A percentile compares a stretch with the other conserved stretches of the same genome.
These are phyloP conservation scores for Clavulina sp. DNA, from an alignment of 768 basidiomycete species.

Conservation along the genomic window DNA sequence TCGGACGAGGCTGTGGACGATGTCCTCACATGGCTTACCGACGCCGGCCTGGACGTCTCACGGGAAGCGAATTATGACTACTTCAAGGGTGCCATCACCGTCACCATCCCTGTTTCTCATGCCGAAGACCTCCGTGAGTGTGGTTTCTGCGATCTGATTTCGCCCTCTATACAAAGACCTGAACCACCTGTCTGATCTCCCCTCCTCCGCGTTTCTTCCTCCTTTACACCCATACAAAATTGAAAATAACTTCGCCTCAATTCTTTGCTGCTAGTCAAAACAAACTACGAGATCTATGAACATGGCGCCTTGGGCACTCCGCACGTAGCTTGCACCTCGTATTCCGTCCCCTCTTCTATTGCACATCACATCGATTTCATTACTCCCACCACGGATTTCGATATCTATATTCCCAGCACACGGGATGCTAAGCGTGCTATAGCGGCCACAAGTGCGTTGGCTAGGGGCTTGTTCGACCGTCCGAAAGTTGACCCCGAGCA, in stretches of 20 bases:
- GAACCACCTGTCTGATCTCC: too few relatives aligned
- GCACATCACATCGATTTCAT: conserved; percentile 8
- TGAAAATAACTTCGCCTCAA: too few relatives aligned
- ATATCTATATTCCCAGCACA: background rate
- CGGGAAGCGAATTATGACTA: conserved; percentile 10
- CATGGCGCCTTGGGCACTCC: conserved; percentile 1
- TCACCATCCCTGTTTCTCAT: conserved; percentile 8
- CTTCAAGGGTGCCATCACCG: conserved; percentile 13
- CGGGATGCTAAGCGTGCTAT: too few relatives aligned
- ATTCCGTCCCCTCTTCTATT: conserved; percentile 5
- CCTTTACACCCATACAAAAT: too few relatives aligned
- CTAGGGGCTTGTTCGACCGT: too few relatives aligned
- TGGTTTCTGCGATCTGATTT: background rate
- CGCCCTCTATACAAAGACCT: background rate
- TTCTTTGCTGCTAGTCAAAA: conserved; percentile 2
- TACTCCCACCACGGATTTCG: conserved; percentile 8
- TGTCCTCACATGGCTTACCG: conserved; percentile 11
- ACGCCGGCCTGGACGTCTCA: conserved; percentile 2
- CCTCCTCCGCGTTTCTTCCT: too few relatives aligned
- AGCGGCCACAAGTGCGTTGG: too few relatives aligned
- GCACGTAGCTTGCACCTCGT: conserved; percentile 2
- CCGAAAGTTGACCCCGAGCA: background rate
- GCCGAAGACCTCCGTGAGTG: conserved; percentile 8
- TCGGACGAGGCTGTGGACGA: conserved; percentile 11
- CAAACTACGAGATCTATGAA: conserved; percentile 10